Conservation (phyloP, 768 basidiomycete species). For the Pisolithus microcarpus region DNA sequence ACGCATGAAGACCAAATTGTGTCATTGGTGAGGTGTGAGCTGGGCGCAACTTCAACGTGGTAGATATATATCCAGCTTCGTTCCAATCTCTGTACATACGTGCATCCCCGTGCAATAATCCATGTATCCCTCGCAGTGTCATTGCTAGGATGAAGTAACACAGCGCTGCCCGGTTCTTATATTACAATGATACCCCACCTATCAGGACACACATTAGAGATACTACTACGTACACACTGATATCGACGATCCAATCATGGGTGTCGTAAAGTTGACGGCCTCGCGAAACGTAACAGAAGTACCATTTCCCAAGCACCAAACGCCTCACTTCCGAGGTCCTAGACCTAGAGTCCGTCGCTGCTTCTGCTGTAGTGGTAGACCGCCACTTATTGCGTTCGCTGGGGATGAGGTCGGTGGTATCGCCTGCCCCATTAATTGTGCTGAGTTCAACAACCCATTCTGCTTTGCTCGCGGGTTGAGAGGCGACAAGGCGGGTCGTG, state of each 20-base stretch:
- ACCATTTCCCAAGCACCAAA: too few species aligned
- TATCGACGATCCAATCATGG: not conserved
- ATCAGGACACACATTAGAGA: too few species aligned
- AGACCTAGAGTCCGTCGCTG: constrained; percentile 38
- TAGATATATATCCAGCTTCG: not conserved
- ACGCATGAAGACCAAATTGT: not conserved
- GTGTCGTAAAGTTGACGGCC: not conserved
- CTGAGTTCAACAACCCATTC: constrained; percentile 34
- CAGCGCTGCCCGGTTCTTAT: too few species aligned
- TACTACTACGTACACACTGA: too few species aligned
- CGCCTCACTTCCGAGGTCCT: constrained; percentile 24
- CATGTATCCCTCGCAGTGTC: not conserved
- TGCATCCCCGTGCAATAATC: not conserved
- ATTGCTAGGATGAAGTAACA: too few species aligned
- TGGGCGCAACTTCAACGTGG: too few species aligned
- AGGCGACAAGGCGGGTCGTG: constrained; percentile 52
- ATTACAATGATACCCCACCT: too few species aligned
- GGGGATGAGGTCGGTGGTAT: constrained; percentile 23
- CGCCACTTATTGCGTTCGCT: constrained; percentile 7
- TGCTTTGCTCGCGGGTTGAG: constrained; percentile 65
- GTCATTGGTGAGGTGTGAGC: too few species aligned
- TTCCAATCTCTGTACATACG: not conserved
- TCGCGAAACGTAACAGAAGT: not conserved
- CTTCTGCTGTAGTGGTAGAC: constrained; percentile 28
- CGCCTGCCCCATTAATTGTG: constrained; percentile 29